These are phyloP conservation scores for Mycena maculata DNA, from an alignment of 768 basidiomycete genomes.

Conservation along the genomic window DNA sequence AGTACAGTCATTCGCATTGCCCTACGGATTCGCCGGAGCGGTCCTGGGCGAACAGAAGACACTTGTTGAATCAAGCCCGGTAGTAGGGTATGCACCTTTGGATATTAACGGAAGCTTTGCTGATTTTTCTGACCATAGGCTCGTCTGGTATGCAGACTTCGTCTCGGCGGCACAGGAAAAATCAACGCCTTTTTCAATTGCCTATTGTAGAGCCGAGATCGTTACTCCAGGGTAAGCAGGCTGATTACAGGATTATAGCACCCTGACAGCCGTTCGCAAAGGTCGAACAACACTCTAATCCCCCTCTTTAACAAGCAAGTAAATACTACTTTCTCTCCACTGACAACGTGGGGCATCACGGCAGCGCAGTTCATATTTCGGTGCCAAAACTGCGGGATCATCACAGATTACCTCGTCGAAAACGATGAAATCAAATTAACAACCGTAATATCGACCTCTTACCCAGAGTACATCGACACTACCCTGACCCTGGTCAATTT, in stretches of 20 bases:
- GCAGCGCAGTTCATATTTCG: slow-evolving; percentile 16
- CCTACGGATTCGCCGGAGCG: slow-evolving; percentile 15
- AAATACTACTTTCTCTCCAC: background rate
- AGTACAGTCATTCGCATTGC: slow-evolving; percentile 5
- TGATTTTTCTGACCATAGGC: background rate
- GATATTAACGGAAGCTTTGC: background rate
- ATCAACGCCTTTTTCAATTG: background rate
- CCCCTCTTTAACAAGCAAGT: background rate
- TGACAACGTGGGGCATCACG: background rate
- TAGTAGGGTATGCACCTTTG: background rate
- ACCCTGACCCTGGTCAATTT: slow-evolving; percentile 13
- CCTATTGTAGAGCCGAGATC: background rate
- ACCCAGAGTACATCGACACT: slow-evolving; percentile 12
- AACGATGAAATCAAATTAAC: background rate
- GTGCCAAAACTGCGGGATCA: slow-evolving; percentile 13
- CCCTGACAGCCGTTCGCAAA: background rate
- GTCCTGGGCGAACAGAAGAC: background rate
- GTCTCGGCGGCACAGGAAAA: background rate
- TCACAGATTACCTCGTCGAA: background rate
- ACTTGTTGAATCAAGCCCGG: background rate
- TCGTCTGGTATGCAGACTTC: background rate
- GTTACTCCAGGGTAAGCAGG: background rate
- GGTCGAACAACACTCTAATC: background rate
- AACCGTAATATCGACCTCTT: background rate
- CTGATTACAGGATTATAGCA: background rate